Evolutionary conservation across 306 rosid species (phyloP).

Genomic region (Prunus armeniaca): DNA sequence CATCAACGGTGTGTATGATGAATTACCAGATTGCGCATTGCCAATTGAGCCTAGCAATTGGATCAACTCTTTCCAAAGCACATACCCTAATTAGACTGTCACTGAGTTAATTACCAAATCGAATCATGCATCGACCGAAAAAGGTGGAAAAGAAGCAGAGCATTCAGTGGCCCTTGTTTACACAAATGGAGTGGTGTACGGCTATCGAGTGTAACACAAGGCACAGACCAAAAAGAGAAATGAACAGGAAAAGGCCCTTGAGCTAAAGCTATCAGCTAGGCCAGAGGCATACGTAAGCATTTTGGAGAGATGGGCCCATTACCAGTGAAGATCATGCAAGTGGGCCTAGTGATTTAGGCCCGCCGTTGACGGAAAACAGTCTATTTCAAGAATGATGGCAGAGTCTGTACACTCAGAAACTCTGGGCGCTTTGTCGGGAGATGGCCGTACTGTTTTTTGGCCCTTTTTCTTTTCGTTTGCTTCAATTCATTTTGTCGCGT

Average conservation of each 20-base stretch:
- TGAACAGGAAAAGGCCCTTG: conserved; percentile 17
- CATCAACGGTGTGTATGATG: too few relatives aligned
- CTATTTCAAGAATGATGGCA: background rate
- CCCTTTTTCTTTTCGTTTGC: background rate
- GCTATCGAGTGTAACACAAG: conserved; percentile 31
- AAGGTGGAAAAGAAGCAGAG: background rate
- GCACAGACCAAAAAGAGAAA: conserved; percentile 33
- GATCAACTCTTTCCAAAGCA: background rate
- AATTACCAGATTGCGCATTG: too few relatives aligned
- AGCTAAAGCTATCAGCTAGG: background rate
- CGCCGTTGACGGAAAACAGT: background rate
- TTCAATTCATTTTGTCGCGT: background rate
- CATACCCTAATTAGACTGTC: background rate
- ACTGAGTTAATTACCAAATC: background rate
- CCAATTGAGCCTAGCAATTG: background rate
- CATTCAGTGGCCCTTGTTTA: background rate
- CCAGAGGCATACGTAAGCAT: background rate
- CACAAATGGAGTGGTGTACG: background rate
- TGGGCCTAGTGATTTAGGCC: background rate
- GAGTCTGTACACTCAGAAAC: background rate
- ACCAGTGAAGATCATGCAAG: background rate
- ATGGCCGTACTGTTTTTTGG: background rate
- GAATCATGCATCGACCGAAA: background rate
- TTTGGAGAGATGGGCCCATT: background rate
- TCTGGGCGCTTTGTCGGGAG: background rate